phyloP scores from a whole-genome alignment of 768 basidiomycete genomes.

The Nidularia pulvinata region DNA sequence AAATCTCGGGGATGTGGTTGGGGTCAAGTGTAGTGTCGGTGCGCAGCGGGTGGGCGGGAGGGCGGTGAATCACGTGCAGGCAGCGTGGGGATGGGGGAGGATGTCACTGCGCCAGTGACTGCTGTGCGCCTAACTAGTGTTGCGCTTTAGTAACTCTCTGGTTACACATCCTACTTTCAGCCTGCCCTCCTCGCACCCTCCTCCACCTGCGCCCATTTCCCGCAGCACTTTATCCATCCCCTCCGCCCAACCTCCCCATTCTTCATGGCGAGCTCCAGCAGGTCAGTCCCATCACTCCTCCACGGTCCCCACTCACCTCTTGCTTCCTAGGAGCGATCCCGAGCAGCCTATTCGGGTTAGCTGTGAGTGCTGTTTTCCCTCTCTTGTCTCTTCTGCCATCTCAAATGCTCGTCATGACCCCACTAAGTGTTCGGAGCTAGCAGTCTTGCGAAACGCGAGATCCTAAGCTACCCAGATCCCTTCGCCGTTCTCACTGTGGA shows the following conservation, averaged over 20 bases:
- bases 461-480: constrained; percentile 84
- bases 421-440: constrained; percentile 72
- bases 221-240: background rate
- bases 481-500: constrained; percentile 90
- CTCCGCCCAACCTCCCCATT: background rate
- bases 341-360: constrained; percentile 50
- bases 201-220: constrained; percentile 1
- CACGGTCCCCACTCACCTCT: constrained; percentile 7
- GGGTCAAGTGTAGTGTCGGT: no score
- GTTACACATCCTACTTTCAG: background rate
- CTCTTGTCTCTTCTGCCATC: background rate
- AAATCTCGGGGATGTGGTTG: no score
- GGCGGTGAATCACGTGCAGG: background rate
- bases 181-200: constrained; percentile 3
- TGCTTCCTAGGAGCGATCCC: constrained; percentile 31
- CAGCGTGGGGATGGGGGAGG: background rate
- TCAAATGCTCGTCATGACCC: constrained; percentile 1
- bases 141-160: background rate
- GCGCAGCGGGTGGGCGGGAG: background rate
- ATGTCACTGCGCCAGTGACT: background rate
- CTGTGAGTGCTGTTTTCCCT: constrained; percentile 27
- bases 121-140: background rate
- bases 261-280: constrained; percentile 25
- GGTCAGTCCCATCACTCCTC: constrained; percentile 20
- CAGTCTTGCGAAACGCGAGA: constrained; percentile 73